Conservation (phyloP, 345 rosid species). For the Psidium friedrichsthalianum region DNA sequence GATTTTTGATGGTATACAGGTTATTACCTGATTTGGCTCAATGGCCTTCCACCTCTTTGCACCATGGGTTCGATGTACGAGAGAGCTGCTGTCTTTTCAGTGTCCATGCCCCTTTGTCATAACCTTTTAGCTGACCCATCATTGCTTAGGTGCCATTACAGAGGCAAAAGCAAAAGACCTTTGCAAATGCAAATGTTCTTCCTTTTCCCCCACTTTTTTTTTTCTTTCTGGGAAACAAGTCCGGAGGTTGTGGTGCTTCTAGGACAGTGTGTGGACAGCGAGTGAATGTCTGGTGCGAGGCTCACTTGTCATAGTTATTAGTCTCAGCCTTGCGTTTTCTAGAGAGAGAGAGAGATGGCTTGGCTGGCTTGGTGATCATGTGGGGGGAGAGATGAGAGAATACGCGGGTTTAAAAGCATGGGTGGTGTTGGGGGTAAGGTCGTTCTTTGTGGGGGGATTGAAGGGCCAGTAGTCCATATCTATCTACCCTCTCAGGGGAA, state of each 20-base stretch:
- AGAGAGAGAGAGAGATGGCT: neutral
- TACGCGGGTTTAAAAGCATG: neutral
- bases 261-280: neutral
- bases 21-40: constrained; percentile 36
- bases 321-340: neutral
- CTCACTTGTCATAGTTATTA: neutral
- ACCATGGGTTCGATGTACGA: constrained; percentile 36
- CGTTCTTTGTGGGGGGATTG: neutral
- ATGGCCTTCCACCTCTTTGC: constrained; percentile 47
- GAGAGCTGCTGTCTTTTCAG: constrained; percentile 47
- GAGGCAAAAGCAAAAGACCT: neutral
- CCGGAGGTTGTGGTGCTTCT: neutral
- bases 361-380: neutral
- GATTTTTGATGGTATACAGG: neutral
- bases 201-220: neutral
- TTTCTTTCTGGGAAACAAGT: neutral
- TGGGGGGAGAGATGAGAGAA: neutral
- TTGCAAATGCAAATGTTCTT: neutral
- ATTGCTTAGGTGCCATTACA: constrained; percentile 22
- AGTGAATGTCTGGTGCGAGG: neutral
- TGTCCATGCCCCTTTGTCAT: constrained; percentile 53
- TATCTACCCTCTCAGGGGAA: constrained; percentile 29
- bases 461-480: constrained; percentile 5
- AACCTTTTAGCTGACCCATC: constrained; percentile 11
- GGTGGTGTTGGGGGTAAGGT: neutral